Base-by-base conservation (phyloP, 2,329 filamentous ascomycete genomes). In the Alternaria sp. region DNA sequence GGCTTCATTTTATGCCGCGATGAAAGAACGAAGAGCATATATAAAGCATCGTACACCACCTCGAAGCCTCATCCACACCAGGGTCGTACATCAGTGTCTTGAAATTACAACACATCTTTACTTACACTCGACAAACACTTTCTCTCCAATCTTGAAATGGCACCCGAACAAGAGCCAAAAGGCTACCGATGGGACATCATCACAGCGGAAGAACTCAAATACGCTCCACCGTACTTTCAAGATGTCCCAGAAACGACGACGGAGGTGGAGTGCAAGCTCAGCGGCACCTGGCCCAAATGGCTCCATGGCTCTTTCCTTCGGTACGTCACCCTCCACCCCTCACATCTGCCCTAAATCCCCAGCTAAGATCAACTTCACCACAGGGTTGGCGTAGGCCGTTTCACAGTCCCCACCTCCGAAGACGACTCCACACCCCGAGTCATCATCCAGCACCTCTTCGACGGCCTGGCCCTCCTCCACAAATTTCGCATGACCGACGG, bases 281-380 rank as follows among this genome's bases (percentile, higher is more conserved):
- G 9, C 14, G 45, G 26, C 9, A 20, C 55, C 0, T 58, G 44
- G 28, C 45, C 44, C 30, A 26, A 30, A 3, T 58, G 55, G 45
- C 26, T 58, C 2, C 55, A 58, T 37, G 44, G 55, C 44, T 58
- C 55, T 41, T 58, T 58, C 23, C 28, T 58, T 15, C 30, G 43
- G 23, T 49, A 23, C 6, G 26, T 25, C 21, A 50, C 18, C 12
- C 6, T 33, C 12, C 23, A 43, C 18, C 12, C 6, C 12, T 37
- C 25, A 9, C 21, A 46, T 25, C 44, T 9, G 1, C 6, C 7
- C 20, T n/a, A n/a, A 46, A n/a, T n/a, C 21, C 8, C 21, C 21
- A 46, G 5, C 15, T 47, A 21, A 47, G 5, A 47, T 26, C 6
- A 25, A 49, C 15, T n/a, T 37, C 21, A 21, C n/a, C 41, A 23